A percentile compares a stretch with the other conserved stretches of the same genome.
phyloP scores from a whole-genome alignment of 2,329 filamentous ascomycete species.

The Leptographium galeiforme region DNA sequence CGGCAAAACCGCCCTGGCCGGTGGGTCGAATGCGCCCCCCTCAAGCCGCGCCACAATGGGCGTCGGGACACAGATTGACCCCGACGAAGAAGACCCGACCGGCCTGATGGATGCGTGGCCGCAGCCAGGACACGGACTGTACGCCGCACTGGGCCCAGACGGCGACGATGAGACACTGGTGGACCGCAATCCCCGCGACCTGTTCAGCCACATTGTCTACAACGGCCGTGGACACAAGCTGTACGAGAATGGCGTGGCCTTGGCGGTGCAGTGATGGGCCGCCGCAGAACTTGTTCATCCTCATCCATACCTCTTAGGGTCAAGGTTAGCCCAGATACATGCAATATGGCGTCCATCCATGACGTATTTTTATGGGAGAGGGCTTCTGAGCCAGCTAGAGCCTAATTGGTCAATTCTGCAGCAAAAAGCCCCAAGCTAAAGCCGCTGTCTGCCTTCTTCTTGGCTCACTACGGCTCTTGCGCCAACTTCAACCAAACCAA shows the following conservation, averaged over 20 bases:
- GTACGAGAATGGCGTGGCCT: background rate
- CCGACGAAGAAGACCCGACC: slow-evolving; percentile 12
- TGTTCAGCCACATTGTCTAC: slow-evolving; percentile 22
- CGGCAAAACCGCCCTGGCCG: background rate
- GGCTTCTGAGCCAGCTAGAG: too few species aligned
- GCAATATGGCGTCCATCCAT: too few species aligned
- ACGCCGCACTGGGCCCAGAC: slow-evolving; percentile 16
- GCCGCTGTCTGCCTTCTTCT: background rate
- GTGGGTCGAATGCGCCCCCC: too few species aligned
- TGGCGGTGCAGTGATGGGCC: background rate
- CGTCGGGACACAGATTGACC: slow-evolving; percentile 6
- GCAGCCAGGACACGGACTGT: slow-evolving; percentile 11
- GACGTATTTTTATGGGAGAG: too few species aligned
- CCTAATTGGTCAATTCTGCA: background rate
- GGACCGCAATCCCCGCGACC: slow-evolving; percentile 19
- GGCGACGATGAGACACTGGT: slow-evolving; percentile 17
- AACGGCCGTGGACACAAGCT: slow-evolving; percentile 4
- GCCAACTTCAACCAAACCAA: background rate
- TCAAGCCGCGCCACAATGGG: background rate
- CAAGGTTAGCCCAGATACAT: too few species aligned
- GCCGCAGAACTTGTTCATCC: too few species aligned
- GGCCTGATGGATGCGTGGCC: slow-evolving; percentile 10
- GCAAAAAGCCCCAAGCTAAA: background rate
- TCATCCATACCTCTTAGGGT: too few species aligned
- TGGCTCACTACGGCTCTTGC: too few species aligned